phyloP scores from a whole-genome alignment of 768 basidiomycete genomes.

The Leucocoprinus leucothites region DNA sequence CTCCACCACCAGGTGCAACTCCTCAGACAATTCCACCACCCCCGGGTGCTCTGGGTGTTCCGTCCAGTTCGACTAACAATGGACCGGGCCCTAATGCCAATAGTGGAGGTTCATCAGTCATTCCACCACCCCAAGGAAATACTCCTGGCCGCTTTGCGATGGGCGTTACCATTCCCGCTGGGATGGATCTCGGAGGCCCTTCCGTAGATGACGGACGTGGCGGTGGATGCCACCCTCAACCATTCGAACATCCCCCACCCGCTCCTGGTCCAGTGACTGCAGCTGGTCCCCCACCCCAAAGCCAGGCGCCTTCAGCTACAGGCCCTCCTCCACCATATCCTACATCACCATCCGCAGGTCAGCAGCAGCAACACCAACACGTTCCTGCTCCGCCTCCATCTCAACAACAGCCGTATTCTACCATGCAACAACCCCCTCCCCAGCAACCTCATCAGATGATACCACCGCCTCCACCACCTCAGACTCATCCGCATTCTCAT shows the following conservation, averaged over 20 bases:
- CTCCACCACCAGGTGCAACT: constrained; percentile 21
- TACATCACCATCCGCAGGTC: constrained; percentile 1
- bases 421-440: constrained; percentile 18
- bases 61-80: constrained; percentile 12
- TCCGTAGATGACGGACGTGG: constrained; percentile 32
- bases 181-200: constrained; percentile 21
- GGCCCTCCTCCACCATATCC: constrained; percentile 16
- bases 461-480: constrained; percentile 22
- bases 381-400: constrained; percentile 17
- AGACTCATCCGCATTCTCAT: constrained; percentile 19
- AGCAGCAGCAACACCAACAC: constrained; percentile 14
- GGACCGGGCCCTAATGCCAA: too few species aligned
- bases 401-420: constrained; percentile 12
- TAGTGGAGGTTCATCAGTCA: not conserved
- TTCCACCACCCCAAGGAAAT: constrained; percentile 10
- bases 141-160: constrained; percentile 15
- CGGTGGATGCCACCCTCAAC: constrained; percentile 23
- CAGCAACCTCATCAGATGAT: constrained; percentile 19
- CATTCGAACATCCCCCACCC: constrained; percentile 17
- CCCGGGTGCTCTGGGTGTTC: constrained; percentile 20
- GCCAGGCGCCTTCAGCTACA: not conserved
- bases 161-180: constrained; percentile 16
- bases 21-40: constrained; percentile 34
- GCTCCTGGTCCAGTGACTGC: constrained; percentile 15
- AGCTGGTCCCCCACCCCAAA: constrained; percentile 15